Conservation (phyloP, 441 rosid species). For the Raphanus hybrid region DNA sequence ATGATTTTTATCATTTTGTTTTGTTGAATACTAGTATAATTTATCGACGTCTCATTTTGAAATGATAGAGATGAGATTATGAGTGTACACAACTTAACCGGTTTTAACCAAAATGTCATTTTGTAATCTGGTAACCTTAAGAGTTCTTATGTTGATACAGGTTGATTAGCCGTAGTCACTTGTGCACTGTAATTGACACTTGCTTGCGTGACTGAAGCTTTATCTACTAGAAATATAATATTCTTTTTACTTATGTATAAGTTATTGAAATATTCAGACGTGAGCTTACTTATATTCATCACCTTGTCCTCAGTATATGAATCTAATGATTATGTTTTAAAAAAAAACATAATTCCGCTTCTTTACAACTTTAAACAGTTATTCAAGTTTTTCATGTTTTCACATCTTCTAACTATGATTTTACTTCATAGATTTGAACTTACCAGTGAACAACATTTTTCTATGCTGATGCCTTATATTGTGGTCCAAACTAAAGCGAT, state of each 20-base stretch:
- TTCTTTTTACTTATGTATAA: not conserved
- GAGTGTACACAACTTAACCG: not conserved
- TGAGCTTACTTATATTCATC: not conserved
- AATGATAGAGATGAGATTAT: not conserved
- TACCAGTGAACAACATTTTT: no score
- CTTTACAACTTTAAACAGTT: no score
- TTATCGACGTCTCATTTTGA: not conserved
- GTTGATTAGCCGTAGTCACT: not conserved
- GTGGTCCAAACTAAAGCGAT: not conserved
- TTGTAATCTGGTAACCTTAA: not conserved
- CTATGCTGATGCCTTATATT: no score
- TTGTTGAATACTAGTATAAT: not conserved
- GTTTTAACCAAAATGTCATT: not conserved
- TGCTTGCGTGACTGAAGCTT: not conserved
- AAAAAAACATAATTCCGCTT: no score
- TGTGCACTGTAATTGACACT: no score
- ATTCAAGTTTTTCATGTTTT: not conserved
- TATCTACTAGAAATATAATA: not conserved
- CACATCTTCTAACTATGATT: no score
- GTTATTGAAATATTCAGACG: not conserved
- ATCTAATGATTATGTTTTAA: not conserved
- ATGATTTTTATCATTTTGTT: not conserved
- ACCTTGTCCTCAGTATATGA: not conserved
- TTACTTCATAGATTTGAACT: no score
- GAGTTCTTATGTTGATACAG: not conserved